Evolutionary conservation across 2,329 filamentous ascomycete genomes (phyloP), one percentile per base, ranked within the genome.

Genomic region (Exophiala xenobiotica): DNA sequence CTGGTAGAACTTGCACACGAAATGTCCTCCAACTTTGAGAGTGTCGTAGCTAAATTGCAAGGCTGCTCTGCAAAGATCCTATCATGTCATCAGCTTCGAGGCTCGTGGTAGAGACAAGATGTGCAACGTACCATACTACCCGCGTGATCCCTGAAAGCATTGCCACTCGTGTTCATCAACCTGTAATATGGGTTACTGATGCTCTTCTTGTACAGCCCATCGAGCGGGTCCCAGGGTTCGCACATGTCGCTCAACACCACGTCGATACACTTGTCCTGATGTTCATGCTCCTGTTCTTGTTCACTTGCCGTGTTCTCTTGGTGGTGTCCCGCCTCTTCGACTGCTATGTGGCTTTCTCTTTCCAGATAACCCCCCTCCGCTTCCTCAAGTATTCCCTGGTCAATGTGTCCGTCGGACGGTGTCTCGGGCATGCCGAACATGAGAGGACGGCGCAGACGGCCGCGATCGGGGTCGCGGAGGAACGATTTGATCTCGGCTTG

Each of bases 161-260:
- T 87, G 50, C 93, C 93, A 73, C 88, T 96, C 63, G 92, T 96
- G 73, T 99, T 99, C 90, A 96, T 96, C 86, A 99, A 87, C 93
- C 93, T 99, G 80, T 74, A 70, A 83, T 95, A 93, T 60, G 90
- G 90, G 82, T 93, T 87, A 92, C 86, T 95, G 82, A 96, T 80
- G 77, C 85, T 95, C 76, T 83, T 90, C 76, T 87, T 86, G 76
- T 82, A 86, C 76, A 88, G 90, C 66, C 86, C 86, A 65, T 79
- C 78, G 46, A 81, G 87, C 76, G 88, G 87, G 64, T 83, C 78
- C 90, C 90, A 96, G 86, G 93, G 91, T 79, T 80, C 92, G 82
- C 85, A 99, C 93, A 99, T 99, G 81, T 99, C 93, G 83, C 90
- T 96, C 68, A 99, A 77, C 68, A 99, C 89, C 67, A 99, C 82